Evolutionary conservation across 192 early-diverging fungal genomes (phyloP), one percentile per base, ranked within the genome.

Genomic region (Coemansia sp.): DNA sequence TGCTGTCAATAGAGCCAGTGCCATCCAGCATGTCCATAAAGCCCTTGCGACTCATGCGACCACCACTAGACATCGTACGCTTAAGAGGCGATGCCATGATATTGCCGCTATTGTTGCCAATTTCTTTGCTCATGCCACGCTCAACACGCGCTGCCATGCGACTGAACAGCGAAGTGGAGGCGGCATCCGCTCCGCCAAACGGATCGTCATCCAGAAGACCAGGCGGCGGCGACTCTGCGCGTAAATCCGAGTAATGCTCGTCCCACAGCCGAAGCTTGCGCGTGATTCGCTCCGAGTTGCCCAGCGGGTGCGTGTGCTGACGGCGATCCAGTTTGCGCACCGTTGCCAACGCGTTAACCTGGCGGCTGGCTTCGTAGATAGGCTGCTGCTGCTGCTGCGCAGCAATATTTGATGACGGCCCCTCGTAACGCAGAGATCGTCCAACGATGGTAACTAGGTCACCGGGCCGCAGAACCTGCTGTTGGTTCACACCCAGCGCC

Each of bases 401-500:
- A 29, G 25, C 26, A 28, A 21, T 18, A 21, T 51, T 25, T 23
- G 48, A 51, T 9, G 68, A 66, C 42, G 52, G n/a, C n/a, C n/a
- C 39, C 30, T 81, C 78, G 55, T 71, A 81, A 9, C 78, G 68
- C 55, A 81, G 46, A 21, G 78, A 81, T 8, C 78, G 69, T 2
- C 72, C 78, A 3, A 62, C 78, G 15, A 81, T 69, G 3, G 68
- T 81, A 18, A 81, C 71, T 48, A 75, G 12, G 56, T 81, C 78
- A 48, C 72, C 72, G 2, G 65, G 26, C 23, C 42, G 20, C 1
- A 81, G 58, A 35, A 34, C 18, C 18, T 34, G 68, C 64, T 72
- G 69, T 43, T 81, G 68, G 4, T 66, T 65, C 3, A 55, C 58
- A 7, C 29, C 29, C 31, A 80, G 43, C 2, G 7, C 23, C 1